These are phyloP conservation scores for Diplodia corticola DNA, from an alignment of 2,329 filamentous ascomycete genomes.

Conservation along the genomic window DNA sequence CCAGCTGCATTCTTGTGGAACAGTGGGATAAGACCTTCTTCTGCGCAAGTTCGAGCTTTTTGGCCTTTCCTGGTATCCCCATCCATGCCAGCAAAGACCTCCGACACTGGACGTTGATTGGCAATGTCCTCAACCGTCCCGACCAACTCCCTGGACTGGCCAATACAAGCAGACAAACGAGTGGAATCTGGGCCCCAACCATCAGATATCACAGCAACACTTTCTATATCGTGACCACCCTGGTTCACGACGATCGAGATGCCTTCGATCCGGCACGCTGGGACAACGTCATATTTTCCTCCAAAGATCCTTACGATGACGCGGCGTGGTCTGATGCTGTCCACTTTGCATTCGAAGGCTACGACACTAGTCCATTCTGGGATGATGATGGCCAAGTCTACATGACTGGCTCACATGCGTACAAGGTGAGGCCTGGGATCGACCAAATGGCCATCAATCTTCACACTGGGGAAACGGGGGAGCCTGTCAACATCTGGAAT, in stretches of 20 bases:
- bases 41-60: conserved; percentile 49
- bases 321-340: conserved; percentile 51
- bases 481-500: conserved; percentile 37
- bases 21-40: conserved; percentile 42
- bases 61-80: conserved; percentile 48
- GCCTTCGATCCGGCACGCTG: conserved; percentile 36
- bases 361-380: conserved; percentile 59
- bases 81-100: conserved; percentile 49
- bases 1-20: conserved; percentile 46
- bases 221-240: conserved; percentile 45
- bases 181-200: conserved; percentile 46
- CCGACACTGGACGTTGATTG: conserved; percentile 43
- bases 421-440: conserved; percentile 33
- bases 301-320: conserved; percentile 45
- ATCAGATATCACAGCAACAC: conserved; percentile 43
- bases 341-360: conserved; percentile 52
- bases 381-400: conserved; percentile 58
- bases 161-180: conserved; percentile 36
- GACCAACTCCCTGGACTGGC: conserved; percentile 42
- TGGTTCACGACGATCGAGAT: conserved; percentile 34
- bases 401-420: conserved; percentile 40
- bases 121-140: conserved; percentile 39
- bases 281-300: conserved; percentile 51
- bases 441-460: conserved; percentile 36
- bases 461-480: conserved; percentile 33